Evolutionary conservation across 2,329 filamentous ascomycete species (phyloP), one percentile per base, ranked within the genome.

Genomic region (Nothomitra cinnamomea): DNA sequence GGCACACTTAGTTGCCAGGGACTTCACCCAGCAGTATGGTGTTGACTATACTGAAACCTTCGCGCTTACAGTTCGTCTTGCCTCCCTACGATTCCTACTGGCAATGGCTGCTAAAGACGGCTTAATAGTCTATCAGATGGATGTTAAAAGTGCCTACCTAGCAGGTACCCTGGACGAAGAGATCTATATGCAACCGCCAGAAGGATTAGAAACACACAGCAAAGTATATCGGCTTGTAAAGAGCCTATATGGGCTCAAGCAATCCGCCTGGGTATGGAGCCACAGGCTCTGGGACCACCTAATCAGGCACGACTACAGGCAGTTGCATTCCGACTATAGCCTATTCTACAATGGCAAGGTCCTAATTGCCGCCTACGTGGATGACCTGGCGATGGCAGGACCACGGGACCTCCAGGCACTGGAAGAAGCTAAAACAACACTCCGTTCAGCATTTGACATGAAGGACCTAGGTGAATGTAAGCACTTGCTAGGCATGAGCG

Each of bases 401-500:
- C 51, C 54, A 45, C 48, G 12, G 12, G 43, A 47, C n/a, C 50
- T 58, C 3, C 43, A 19, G 22, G 55, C 52, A n/a, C 57, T 61
- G 3, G 56, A 56, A 3, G 28, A 47, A 13, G 28, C 63, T 8
- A 65, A 66, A 38, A 17, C 24, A 0, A 25, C 54, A 0, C 58
- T 65, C 1, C 4, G 1, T 0, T 41, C 56, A 0, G 13, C 53
- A 8, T 67, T 65, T 48, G 12, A 60, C 8, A 66, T 65, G 53
- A 59, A 43, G 3, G 58, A 65, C 25, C 54, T 65, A 6, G 58
- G 61, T 0, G 40, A 52, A 1, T 56, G 38, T 25, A 35, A 38
- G 2, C 60, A 56, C 51, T 65, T 62, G 45, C 56, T 66, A 0
- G 60, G 62, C 2, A 60, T 66, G 36, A 24, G 41, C 15, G 57